A percentile compares a stretch with the other conserved stretches of the same genome.
These are phyloP conservation scores for Capsaspora owczarzaki DNA, from an alignment of 78 protist species.

Conservation along the genomic window DNA sequence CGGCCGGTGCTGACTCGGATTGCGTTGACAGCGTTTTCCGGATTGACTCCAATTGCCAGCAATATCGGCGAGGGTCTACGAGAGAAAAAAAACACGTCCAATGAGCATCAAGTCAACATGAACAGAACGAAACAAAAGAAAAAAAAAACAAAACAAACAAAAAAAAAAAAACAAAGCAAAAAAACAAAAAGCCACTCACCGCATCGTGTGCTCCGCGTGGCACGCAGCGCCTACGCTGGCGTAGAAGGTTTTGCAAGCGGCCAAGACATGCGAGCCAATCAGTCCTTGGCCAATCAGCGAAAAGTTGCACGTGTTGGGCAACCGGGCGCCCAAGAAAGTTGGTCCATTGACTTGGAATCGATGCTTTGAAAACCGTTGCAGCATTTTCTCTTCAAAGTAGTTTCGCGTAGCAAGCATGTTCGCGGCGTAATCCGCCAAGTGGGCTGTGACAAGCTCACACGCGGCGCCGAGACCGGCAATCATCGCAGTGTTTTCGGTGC, in stretches of 20 bases:
- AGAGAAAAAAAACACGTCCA: no score
- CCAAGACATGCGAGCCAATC: neutral
- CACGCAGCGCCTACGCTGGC: neutral
- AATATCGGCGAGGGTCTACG: neutral
- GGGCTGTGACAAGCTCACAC: neutral
- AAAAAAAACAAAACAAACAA: no score
- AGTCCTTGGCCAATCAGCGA: neutral
- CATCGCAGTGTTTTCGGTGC: constrained; percentile 29
- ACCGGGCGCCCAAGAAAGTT: neutral
- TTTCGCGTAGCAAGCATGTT: neutral
- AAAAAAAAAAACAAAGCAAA: no score
- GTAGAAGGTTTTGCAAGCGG: neutral
- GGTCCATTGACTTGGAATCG: neutral
- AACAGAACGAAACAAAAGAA: no score
- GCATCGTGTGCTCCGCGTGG: no score
- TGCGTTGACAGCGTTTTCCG: neutral
- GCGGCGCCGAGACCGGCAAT: constrained; percentile 28
- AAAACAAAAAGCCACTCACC: no score
- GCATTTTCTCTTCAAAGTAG: neutral
- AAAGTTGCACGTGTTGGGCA: neutral
- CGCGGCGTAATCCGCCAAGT: neutral
- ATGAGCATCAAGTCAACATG: no score
- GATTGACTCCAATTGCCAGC: neutral
- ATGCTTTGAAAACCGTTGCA: no score
- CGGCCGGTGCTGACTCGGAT: neutral